Evolutionary conservation across 1,284 basidiomycete species (phyloP).

Genomic region (Taiwanofungus camphoratus): DNA sequence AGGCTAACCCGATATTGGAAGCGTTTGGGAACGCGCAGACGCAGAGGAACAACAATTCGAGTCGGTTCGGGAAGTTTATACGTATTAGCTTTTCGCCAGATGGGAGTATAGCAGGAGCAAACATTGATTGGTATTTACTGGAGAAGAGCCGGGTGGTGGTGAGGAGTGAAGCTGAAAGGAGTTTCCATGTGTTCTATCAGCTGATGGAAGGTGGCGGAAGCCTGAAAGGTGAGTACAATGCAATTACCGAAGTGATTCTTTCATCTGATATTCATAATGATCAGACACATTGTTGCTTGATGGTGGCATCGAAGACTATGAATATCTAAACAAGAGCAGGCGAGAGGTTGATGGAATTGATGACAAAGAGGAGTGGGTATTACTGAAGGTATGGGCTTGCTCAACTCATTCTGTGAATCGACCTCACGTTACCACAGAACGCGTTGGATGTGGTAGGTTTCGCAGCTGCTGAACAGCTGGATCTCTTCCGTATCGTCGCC

Average conservation of each 20-base stretch:
- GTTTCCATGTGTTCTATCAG: constrained; percentile 98
- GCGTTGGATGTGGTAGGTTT: constrained; percentile 90
- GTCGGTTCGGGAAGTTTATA: constrained; percentile 98
- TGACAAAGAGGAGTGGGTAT: constrained; percentile 84
- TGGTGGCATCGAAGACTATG: constrained; percentile 78
- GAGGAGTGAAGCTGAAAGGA: constrained; percentile 85
- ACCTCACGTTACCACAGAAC: constrained; percentile 34
- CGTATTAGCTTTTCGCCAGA: constrained; percentile 92
- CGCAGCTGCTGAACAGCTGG: constrained; percentile 76
- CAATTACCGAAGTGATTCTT: not conserved
- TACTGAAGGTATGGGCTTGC: constrained; percentile 52
- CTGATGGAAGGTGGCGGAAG: constrained; percentile 61
- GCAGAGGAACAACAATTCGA: constrained; percentile 98
- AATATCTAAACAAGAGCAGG: constrained; percentile 87
- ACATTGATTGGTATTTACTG: constrained; percentile 98
- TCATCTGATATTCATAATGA: not conserved
- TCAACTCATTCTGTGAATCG: constrained; percentile 10
- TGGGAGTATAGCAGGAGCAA: constrained; percentile 95
- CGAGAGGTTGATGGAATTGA: constrained; percentile 93
- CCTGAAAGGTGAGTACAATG: constrained; percentile 51
- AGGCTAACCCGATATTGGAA: constrained; percentile 97
- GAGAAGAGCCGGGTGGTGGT: constrained; percentile 96
- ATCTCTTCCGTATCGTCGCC: constrained; percentile 93
- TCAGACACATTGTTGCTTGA: constrained; percentile 75
- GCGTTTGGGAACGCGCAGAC: constrained; percentile 99